A percentile compares a stretch with the other conserved stretches of the same genome.
Evolutionary conservation across 805 yeast species (phyloP).

Genomic region (Starmerella gropengiesseri): DNA sequence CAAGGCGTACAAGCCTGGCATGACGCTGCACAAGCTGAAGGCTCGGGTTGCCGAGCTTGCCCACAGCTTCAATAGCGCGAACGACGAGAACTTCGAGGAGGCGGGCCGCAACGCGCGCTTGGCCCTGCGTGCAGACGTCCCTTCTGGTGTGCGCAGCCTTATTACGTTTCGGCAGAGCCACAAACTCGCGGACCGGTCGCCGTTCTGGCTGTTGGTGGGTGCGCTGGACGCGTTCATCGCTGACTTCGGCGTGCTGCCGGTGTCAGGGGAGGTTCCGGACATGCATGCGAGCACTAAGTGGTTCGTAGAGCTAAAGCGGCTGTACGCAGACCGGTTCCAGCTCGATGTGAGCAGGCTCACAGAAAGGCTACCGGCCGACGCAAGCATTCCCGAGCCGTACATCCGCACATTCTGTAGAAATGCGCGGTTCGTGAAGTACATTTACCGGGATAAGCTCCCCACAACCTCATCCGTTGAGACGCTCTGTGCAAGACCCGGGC

Average conservation of each 20-base stretch:
- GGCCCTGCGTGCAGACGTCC: conserved; percentile 29
- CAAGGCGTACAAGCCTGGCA: conserved; percentile 36
- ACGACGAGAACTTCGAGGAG: conserved; percentile 43
- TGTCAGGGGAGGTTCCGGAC: conserved; percentile 70
- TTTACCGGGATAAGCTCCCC: background rate
- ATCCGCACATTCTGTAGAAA: conserved; percentile 51
- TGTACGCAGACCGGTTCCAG: conserved; percentile 48
- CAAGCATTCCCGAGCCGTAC: conserved; percentile 31
- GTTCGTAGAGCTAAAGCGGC: conserved; percentile 46
- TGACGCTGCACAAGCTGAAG: conserved; percentile 34
- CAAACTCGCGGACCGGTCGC: background rate
- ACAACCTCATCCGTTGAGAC: background rate
- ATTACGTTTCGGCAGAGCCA: conserved; percentile 1
- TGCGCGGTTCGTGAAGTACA: conserved; percentile 26
- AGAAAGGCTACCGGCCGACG: conserved; percentile 26
- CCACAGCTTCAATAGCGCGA: conserved; percentile 31
- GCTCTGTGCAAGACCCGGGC: background rate
- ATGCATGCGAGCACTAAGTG: conserved; percentile 68
- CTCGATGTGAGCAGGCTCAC: conserved; percentile 39
- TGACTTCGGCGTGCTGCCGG: conserved; percentile 31
- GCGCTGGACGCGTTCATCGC: conserved; percentile 45
- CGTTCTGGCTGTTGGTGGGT: conserved; percentile 53
- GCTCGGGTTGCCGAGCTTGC: conserved; percentile 32
- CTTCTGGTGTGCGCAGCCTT: conserved; percentile 15
- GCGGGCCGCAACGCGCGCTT: conserved; percentile 39